Conservation (phyloP, 495 filamentous ascomycete genomes). For the Aspergillus avenaceus region DNA sequence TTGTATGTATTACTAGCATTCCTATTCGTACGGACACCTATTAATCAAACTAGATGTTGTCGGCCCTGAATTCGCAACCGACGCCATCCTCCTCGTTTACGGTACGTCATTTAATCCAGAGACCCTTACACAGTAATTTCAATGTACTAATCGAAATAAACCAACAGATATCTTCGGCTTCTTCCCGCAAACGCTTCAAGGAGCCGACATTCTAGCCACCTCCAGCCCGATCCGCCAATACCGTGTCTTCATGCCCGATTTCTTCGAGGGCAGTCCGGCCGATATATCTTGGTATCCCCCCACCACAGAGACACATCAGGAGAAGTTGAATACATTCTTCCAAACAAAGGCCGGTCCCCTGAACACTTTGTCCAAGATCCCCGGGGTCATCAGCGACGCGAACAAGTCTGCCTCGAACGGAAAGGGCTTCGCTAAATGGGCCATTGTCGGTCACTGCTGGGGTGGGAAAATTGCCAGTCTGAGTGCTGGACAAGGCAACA, state of each 20-base stretch:
- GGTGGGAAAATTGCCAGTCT: constrained; percentile 77
- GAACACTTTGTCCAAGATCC: constrained; percentile 60
- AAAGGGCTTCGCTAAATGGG: constrained; percentile 70
- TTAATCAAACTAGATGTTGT: constrained; percentile 42
- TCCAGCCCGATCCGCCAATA: constrained; percentile 46
- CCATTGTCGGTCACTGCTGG: constrained; percentile 92
- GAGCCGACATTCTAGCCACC: constrained; percentile 53
- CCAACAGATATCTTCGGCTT: constrained; percentile 52
- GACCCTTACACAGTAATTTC: too few species aligned
- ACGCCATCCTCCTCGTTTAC: constrained; percentile 52
- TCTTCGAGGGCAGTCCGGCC: constrained; percentile 49
- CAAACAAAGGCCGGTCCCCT: constrained; percentile 59
- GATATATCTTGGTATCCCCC: constrained; percentile 63
- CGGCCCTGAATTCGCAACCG: constrained; percentile 45
- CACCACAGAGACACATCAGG: constrained; percentile 72
- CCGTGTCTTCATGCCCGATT: constrained; percentile 56
- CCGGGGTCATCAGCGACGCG: constrained; percentile 54
- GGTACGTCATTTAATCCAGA: constrained; percentile 26
- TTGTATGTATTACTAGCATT: constrained; percentile 45
- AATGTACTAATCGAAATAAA: not conserved
- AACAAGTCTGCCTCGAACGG: constrained; percentile 37
- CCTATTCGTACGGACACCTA: too few species aligned
- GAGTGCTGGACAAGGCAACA: constrained; percentile 50
- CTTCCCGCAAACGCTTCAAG: constrained; percentile 52
- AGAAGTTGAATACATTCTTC: constrained; percentile 76